phyloP scores from a whole-genome alignment of 2,329 filamentous ascomycete species.

The Madurella mycetomatis region DNA sequence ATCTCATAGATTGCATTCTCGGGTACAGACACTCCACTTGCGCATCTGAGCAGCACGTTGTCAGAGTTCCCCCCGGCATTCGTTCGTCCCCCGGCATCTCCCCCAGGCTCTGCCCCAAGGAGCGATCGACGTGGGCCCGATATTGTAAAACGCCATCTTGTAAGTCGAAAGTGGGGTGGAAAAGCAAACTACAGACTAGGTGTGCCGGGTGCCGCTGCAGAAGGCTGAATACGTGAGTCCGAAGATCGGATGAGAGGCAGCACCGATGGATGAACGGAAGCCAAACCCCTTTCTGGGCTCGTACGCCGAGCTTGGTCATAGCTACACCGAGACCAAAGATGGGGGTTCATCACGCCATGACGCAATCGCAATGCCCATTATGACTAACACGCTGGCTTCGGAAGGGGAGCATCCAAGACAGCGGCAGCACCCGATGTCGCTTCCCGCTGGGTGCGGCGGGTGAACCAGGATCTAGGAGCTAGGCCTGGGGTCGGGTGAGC shows the following conservation, averaged over 20 bases:
- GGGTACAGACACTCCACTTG: too few species aligned
- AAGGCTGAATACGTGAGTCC: constrained; percentile 7
- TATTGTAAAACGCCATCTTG: neutral
- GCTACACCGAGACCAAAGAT: neutral
- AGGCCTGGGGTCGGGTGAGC: too few species aligned
- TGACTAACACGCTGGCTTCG: constrained; percentile 15
- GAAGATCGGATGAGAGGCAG: constrained; percentile 14
- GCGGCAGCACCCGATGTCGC: constrained; percentile 6
- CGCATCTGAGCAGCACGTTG: too few species aligned
- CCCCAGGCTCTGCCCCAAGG: too few species aligned
- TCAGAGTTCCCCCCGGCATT: too few species aligned
- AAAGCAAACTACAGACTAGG: neutral
- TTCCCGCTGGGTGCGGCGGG: neutral
- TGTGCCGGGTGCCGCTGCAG: neutral
- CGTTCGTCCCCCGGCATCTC: too few species aligned
- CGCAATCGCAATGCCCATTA: constrained; percentile 12
- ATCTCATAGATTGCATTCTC: too few species aligned
- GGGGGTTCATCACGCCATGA: constrained; percentile 19
- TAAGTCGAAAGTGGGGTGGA: constrained; percentile 7
- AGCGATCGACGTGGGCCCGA: too few species aligned
- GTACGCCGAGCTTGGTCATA: constrained; percentile 3
- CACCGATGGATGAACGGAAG: neutral
- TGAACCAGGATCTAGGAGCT: neutral
- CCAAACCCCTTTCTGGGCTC: neutral
- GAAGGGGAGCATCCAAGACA: neutral